Evolutionary conservation across 768 basidiomycete genomes (phyloP).

Genomic region (Boletellus emodensis): DNA sequence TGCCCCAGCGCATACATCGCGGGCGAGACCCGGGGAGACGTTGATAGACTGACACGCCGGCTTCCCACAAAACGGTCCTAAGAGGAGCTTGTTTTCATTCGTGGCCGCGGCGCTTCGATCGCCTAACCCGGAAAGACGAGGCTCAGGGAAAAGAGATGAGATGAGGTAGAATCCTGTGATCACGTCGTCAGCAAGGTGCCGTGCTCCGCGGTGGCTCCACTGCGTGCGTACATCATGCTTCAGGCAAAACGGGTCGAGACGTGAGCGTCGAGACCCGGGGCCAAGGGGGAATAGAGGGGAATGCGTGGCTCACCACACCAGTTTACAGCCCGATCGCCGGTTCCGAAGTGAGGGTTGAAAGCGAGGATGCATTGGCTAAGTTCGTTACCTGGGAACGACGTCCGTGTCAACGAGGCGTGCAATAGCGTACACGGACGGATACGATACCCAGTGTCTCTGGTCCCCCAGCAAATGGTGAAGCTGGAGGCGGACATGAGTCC

Average conservation of each 20-base stretch:
- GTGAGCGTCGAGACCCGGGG: not conserved
- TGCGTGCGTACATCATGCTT: not conserved
- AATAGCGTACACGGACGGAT: not conserved
- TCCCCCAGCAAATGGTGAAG: constrained; percentile 58
- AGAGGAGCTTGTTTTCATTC: constrained; percentile 39
- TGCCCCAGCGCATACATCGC: constrained; percentile 86
- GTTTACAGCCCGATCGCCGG: constrained; percentile 65
- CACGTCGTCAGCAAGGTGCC: constrained; percentile 17
- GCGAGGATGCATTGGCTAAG: constrained; percentile 75
- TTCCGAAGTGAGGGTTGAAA: constrained; percentile 63
- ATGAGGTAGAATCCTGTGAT: constrained; percentile 80
- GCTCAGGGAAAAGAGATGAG: constrained; percentile 57
- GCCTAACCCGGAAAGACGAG: constrained; percentile 19
- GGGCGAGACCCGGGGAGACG: constrained; percentile 45
- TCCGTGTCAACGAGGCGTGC: constrained; percentile 1
- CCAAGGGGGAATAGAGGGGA: not conserved
- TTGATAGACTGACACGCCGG: constrained; percentile 88
- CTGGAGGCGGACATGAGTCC: constrained; percentile 68
- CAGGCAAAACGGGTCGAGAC: not conserved
- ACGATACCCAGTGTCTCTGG: constrained; percentile 73
- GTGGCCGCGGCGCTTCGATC: constrained; percentile 11
- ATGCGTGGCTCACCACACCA: constrained; percentile 76
- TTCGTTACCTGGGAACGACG: constrained; percentile 63
- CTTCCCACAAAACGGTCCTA: constrained; percentile 87
- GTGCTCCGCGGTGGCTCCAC: not conserved